Percentiles rank a stretch among this genome's conserved stretches.
Evolutionary conservation across 768 basidiomycete species (phyloP).

Genomic region (Kwoniella sp.): DNA sequence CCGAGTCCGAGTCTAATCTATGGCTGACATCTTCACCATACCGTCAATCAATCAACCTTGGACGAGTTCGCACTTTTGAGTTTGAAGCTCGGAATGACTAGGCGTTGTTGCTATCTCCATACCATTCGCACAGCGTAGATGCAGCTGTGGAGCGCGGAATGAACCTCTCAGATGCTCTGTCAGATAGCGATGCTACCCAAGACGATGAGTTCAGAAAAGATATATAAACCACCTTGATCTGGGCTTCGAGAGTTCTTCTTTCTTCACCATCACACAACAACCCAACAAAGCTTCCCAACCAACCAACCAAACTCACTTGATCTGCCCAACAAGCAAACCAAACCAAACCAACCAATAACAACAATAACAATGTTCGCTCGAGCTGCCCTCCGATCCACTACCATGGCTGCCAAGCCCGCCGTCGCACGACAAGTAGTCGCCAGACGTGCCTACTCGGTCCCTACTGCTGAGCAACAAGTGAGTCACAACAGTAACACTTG

Average conservation of each 20-base stretch:
- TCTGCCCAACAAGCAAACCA: constrained; percentile 13
- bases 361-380: constrained; percentile 25
- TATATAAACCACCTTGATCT: constrained; percentile 20
- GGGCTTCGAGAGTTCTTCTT: constrained; percentile 4
- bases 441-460: constrained; percentile 13
- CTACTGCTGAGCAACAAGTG: constrained; percentile 16
- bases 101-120: constrained; percentile 12
- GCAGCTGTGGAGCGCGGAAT: too few relatives aligned
- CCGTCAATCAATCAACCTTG: neutral
- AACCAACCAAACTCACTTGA: constrained; percentile 8
- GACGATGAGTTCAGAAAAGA: neutral
- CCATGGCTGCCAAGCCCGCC: constrained; percentile 10
- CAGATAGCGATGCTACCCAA: neutral
- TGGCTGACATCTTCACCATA: neutral
- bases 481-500: constrained; percentile 3
- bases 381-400: constrained; percentile 17
- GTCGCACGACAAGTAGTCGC: constrained; percentile 17
- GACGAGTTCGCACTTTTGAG: neutral
- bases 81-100: constrained; percentile 4
- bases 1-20: constrained; percentile 1
- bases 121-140: neutral
- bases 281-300: constrained; percentile 1
- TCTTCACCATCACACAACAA: constrained; percentile 20
- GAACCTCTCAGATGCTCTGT: too few relatives aligned
- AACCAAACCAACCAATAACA: constrained; percentile 7